Evolutionary conservation across 2,329 filamentous ascomycete species (phyloP), one percentile per base, ranked within the genome.

Genomic region (Colletotrichum theobromicola): DNA sequence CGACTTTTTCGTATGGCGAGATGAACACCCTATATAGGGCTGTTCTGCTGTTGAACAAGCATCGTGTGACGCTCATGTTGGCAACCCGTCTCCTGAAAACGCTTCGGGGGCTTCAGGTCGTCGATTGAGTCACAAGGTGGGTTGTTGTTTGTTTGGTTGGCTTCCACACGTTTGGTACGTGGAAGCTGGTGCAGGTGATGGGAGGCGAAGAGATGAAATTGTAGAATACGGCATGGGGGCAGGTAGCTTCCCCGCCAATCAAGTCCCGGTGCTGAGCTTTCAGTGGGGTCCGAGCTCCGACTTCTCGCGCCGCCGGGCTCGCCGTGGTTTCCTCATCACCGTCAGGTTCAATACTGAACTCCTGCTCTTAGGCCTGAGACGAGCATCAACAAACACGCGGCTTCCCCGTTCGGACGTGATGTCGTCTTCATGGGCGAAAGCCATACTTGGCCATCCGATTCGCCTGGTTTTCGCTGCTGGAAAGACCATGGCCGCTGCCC

Each of bases 21-120:
- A 89, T 76, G 77, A 90, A 88, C 62, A 89, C 85, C 67, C 84
- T 82, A 60, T 86, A 84, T 7, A 90, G 84, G 75, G 87, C 87
- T 42, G 82, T 78, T n/a, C 85, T 84, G 66, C 87, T 84, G 76
- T 84, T 86, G 79, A 85, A 85, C 55, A 87, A 77, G 75, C 85
- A 88, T 69, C 77, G 73, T 28, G 82, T 73, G 67, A 79, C 75
- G 72, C 78, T 84, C 86, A 89, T 89, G 26, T n/a, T 82, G 58
- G 62, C n/a, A 15, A 5, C 21, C 16, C 7, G 10, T 34, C n/a
- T 13, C 3, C 21, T 10, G n/a, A 10, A 18, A 18, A 57, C 7
- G 28, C 37, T 68, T 50, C 26, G 53, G 30, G 9, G 28, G 69
- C 24, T 62, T 58, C 46, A 35, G 21, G 16, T 42, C 21, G 35